Evolutionary conservation across 2,329 filamentous ascomycete genomes (phyloP).

Genomic region (Graphium sp.): DNA sequence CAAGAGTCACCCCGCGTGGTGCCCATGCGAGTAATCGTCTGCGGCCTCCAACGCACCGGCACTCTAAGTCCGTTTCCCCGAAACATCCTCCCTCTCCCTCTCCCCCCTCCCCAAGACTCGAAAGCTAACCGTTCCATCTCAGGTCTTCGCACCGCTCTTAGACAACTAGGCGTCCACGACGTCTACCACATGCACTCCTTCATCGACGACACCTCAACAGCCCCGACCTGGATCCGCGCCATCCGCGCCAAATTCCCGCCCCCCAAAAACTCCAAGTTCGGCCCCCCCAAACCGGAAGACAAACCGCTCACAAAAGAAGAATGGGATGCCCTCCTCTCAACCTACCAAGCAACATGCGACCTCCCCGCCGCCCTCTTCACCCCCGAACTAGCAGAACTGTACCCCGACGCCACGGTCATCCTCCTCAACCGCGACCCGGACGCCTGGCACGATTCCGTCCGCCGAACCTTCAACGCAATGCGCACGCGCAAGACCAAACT

Average conservation of each 20-base stretch:
- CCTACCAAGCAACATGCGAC: conserved; percentile 34
- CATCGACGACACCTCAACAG: conserved; percentile 5
- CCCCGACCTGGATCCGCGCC: conserved; percentile 9
- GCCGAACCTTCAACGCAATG: conserved; percentile 9
- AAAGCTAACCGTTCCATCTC: conserved; percentile 11
- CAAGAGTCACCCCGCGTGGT: conserved; percentile 16
- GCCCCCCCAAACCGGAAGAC: conserved; percentile 26
- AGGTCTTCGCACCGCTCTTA: conserved; percentile 17
- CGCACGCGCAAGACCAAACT: no score
- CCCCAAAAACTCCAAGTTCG: conserved; percentile 10
- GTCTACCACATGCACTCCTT: conserved; percentile 17
- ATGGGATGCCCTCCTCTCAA: conserved; percentile 10
- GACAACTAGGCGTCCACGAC: conserved; percentile 17
- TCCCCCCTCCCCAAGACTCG: not conserved
- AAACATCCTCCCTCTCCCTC: no score
- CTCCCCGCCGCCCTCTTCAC: conserved; percentile 37
- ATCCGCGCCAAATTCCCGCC: conserved; percentile 11
- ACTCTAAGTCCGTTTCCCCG: conserved; percentile 17
- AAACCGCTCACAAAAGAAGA: no score
- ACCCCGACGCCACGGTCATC: conserved; percentile 19
- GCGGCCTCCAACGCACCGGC: conserved; percentile 19
- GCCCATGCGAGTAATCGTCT: conserved; percentile 21
- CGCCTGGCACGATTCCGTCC: conserved; percentile 16
- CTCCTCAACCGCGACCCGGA: conserved; percentile 21
- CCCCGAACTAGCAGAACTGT: conserved; percentile 15